Percentiles rank a stretch among this genome's conserved stretches.
Conservation (phyloP, 2,329 filamentous ascomycete genomes). For the Curvularia lunata region DNA sequence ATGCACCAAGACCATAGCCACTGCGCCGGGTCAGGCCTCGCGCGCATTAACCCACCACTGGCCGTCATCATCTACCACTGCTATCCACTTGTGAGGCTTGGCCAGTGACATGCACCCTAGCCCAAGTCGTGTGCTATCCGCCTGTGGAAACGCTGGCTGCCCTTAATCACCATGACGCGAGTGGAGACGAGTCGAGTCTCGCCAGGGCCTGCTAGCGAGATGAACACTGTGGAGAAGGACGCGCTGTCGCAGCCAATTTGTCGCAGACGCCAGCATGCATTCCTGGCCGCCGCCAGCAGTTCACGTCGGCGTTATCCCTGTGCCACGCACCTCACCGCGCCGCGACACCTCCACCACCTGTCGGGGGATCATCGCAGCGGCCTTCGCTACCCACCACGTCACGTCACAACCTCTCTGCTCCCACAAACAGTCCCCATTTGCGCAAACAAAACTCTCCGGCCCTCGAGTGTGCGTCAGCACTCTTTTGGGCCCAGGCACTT, state of each 20-base stretch:
- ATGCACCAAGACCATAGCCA: constrained; percentile 42
- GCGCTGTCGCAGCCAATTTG: constrained; percentile 38
- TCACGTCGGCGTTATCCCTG: constrained; percentile 34
- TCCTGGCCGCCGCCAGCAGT: constrained; percentile 31
- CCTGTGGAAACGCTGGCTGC: constrained; percentile 17
- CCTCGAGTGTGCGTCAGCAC: constrained; percentile 27
- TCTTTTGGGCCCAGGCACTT: constrained; percentile 27
- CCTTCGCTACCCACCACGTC: constrained; percentile 15
- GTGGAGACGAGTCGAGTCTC: constrained; percentile 37
- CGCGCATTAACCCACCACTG: constrained; percentile 28
- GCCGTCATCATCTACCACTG: constrained; percentile 23
- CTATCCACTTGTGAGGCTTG: constrained; percentile 13
- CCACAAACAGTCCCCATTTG: constrained; percentile 12
- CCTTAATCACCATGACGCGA: constrained; percentile 29
- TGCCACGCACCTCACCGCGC: constrained; percentile 7
- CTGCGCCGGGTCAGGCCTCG: constrained; percentile 35
- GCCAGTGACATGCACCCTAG: constrained; percentile 31
- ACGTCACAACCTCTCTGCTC: constrained; percentile 13
- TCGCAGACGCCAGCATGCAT: constrained; percentile 35
- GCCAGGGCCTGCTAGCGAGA: constrained; percentile 44
- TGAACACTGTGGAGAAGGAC: constrained; percentile 49
- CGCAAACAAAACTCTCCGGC: constrained; percentile 19
- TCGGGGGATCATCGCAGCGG: constrained; percentile 17
- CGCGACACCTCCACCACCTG: constrained; percentile 15
- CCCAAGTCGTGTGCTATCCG: constrained; percentile 33